A percentile compares a stretch with the other conserved stretches of the same genome.
Conservation (phyloP, 1,139 yeast species). For the Martiniozyma asiatica region DNA sequence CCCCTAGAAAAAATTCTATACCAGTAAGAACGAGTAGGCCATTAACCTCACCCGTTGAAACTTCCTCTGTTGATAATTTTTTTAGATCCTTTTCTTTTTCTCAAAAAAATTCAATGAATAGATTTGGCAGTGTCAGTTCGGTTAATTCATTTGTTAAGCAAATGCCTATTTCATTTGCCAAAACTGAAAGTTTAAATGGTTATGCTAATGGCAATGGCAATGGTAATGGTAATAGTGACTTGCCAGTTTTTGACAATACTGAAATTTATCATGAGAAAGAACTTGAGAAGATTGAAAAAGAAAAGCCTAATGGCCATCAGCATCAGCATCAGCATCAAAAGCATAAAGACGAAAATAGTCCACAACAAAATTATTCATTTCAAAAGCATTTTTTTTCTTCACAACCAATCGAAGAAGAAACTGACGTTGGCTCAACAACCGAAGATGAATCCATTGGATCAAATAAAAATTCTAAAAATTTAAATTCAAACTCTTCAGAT, state of each 20-base stretch:
- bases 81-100: constrained; percentile 23
- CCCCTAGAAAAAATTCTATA: constrained; percentile 12
- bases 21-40: constrained; percentile 24
- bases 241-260: too few relatives aligned
- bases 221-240: not conserved
- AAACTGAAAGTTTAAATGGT: constrained; percentile 3
- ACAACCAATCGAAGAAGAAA: too few relatives aligned
- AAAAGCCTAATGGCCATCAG: too few relatives aligned
- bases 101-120: constrained; percentile 8
- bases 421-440: too few relatives aligned
- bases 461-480: not conserved
- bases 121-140: not conserved
- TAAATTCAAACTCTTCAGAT: not conserved
- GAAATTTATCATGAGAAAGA: too few relatives aligned
- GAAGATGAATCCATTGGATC: not conserved
- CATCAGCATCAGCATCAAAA: too few relatives aligned
- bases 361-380: too few relatives aligned
- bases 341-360: too few relatives aligned
- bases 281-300: too few relatives aligned
- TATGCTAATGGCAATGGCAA: constrained; percentile 2
- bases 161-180: constrained; percentile 4
- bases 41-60: constrained; percentile 24
- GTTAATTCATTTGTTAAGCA: not conserved
- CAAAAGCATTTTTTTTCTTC: too few relatives aligned
- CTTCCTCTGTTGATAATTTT: constrained; percentile 21